Conservation (phyloP, 495 filamentous ascomycete genomes). For the Penicillium angulare region DNA sequence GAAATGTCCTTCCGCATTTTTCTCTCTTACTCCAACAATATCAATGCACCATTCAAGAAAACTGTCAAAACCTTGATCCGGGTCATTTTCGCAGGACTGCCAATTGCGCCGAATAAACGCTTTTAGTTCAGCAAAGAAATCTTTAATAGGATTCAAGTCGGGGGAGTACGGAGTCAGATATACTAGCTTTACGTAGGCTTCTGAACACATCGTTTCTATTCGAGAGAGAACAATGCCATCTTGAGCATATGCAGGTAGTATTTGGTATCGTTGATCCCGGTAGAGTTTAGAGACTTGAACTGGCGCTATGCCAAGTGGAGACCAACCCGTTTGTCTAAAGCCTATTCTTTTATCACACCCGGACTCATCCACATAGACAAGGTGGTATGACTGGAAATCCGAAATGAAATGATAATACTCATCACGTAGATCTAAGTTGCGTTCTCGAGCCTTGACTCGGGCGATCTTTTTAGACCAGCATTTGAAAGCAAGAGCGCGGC, state of each 20-base stretch:
- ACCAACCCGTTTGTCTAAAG: slow-evolving; percentile 26
- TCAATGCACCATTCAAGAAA: slow-evolving; percentile 33
- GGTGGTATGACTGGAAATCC: slow-evolving; percentile 22
- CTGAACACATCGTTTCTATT: slow-evolving; percentile 4
- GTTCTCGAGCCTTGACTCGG: slow-evolving; percentile 9
- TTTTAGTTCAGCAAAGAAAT: slow-evolving; percentile 30
- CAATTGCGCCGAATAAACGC: slow-evolving; percentile 17
- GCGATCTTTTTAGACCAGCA: slow-evolving; percentile 12
- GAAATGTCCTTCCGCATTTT: slow-evolving; percentile 28
- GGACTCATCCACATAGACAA: slow-evolving; percentile 7
- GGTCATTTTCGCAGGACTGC: slow-evolving; percentile 28
- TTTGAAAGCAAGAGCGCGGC: neutral
- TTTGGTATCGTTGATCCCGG: slow-evolving; percentile 16
- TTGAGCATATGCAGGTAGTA: neutral
- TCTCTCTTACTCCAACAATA: slow-evolving; percentile 16
- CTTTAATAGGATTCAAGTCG: slow-evolving; percentile 31
- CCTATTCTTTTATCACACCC: slow-evolving; percentile 28
- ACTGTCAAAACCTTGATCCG: slow-evolving; percentile 32
- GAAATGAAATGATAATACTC: neutral
- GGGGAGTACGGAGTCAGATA: slow-evolving; percentile 23
- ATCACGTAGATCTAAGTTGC: no score
- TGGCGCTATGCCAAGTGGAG: slow-evolving; percentile 27
- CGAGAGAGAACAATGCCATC: neutral
- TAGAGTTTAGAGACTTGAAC: slow-evolving; percentile 30
- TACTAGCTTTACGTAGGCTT: slow-evolving; percentile 1